Evolutionary conservation across 257 asterid genomes (phyloP), one percentile per base, ranked within the genome.

Genomic region (Solanum neorickii): DNA sequence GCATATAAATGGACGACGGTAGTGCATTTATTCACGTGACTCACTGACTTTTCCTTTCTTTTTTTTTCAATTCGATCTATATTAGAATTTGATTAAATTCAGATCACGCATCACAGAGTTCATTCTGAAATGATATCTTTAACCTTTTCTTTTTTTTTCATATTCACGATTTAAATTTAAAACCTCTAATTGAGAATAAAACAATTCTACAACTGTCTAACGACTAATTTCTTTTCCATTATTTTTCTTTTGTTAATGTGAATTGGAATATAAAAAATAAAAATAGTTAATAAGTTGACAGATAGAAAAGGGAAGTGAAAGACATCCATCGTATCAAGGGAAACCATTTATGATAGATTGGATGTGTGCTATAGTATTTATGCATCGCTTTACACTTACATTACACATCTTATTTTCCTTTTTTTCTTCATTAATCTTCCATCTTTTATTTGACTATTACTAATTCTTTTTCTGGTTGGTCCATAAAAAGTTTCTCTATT

Each of bases 21-120:
- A 33, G 83, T 74, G 88, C 88, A 87, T 84, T 87, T 88, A 62
- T 90, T 88, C 93, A 90, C 91, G 90, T 90, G 93, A 89, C 18
- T 85, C 84, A 21, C 88, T 68, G 37, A 47, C 60, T 52, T 60
- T 70, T 66, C 33, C 20, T 82, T 73, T 21, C n/a, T 59, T 21
- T 59, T 21, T 16, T 27, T 27, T 27, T 27, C 1, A 2, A 6
- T 52, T 52, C 60, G 23, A 16, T 52, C 0, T 1, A 16, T 1
- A 16, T 52, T 16, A 52, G 1, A 52, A 9, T 16, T 1, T 16
- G 2, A 52, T 16, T 16, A 52, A 52, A 52, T 52, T 3, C 2
- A 16, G 0, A 52, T 52, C 4, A 16, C 1, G 4, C 10, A 52
- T 9, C 3, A 6, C 10, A 52, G 0, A 3, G 7, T 0, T 16